Conservation (phyloP, 1,284 basidiomycete genomes). For the Xerocomus amazonicus region DNA sequence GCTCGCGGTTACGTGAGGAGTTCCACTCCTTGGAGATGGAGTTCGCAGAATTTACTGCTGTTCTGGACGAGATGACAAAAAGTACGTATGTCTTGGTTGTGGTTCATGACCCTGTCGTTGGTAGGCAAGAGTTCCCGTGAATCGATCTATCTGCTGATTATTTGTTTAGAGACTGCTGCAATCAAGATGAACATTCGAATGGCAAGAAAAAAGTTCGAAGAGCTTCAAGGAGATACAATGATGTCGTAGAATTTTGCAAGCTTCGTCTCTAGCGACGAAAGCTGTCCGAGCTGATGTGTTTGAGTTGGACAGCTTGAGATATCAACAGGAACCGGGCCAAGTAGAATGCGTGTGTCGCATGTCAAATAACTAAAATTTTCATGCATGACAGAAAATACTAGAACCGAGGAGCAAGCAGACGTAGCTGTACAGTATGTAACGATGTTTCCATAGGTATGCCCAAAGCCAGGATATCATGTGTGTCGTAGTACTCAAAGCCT, state of each 20-base stretch:
- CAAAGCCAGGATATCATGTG: slow-evolving; percentile 12
- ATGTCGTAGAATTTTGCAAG: slow-evolving; percentile 13
- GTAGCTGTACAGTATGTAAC: background rate
- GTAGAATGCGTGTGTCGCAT: background rate
- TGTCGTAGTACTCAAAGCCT: background rate
- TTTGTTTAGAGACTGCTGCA: slow-evolving; percentile 69
- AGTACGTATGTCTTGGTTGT: slow-evolving; percentile 95
- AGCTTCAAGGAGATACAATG: slow-evolving; percentile 63
- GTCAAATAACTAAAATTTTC: background rate
- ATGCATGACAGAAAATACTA: background rate
- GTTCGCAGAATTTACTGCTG: slow-evolving; percentile 81
- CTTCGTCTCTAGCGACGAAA: background rate
- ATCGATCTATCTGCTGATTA: background rate
- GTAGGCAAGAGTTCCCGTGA: slow-evolving; percentile 41
- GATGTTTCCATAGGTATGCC: slow-evolving; percentile 8
- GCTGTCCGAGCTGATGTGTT: background rate
- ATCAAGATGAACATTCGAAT: slow-evolving; percentile 81
- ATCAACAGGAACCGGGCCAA: too few species aligned
- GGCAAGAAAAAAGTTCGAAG: slow-evolving; percentile 79
- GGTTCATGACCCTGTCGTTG: slow-evolving; percentile 82
- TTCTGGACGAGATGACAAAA: slow-evolving; percentile 91
- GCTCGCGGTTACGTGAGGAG: slow-evolving; percentile 77
- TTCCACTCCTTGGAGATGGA: slow-evolving; percentile 82
- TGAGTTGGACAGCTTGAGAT: background rate
- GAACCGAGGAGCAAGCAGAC: background rate